phyloP scores from a whole-genome alignment of 2,329 filamentous ascomycete species.

The Leptographium wingfieldii region DNA sequence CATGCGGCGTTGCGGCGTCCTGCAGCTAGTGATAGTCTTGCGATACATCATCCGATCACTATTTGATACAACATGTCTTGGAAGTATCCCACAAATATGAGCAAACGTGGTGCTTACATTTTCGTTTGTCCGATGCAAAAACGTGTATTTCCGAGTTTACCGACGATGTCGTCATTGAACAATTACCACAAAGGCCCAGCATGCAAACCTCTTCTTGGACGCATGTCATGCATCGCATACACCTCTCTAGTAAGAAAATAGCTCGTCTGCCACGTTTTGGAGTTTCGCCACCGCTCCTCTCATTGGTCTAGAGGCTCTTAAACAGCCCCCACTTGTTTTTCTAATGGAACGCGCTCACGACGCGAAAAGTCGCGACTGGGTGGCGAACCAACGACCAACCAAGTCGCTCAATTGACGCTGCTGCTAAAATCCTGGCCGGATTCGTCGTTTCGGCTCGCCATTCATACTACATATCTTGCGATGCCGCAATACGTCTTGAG shows the following conservation, averaged over 20 bases:
- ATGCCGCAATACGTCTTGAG: no score
- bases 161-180: no score
- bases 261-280: not conserved
- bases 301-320: not conserved
- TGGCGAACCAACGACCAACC: not conserved
- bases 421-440: not conserved
- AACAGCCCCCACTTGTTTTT: not conserved
- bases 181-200: no score
- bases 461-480: not conserved
- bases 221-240: no score
- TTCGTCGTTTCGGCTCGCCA: not conserved
- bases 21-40: not conserved
- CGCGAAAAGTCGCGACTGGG: conserved; percentile 7
- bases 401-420: not conserved
- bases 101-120: no score
- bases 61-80: not conserved
- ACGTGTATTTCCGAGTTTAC: no score
- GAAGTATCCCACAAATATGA: not conserved
- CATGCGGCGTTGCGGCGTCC: not conserved
- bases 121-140: no score
- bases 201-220: no score
- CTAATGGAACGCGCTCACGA: not conserved
- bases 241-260: no score
- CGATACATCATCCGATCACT: not conserved
- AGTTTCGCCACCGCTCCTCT: not conserved